Evolutionary conservation across 768 basidiomycete genomes (phyloP).

Genomic region (Tremella fuciformis): DNA sequence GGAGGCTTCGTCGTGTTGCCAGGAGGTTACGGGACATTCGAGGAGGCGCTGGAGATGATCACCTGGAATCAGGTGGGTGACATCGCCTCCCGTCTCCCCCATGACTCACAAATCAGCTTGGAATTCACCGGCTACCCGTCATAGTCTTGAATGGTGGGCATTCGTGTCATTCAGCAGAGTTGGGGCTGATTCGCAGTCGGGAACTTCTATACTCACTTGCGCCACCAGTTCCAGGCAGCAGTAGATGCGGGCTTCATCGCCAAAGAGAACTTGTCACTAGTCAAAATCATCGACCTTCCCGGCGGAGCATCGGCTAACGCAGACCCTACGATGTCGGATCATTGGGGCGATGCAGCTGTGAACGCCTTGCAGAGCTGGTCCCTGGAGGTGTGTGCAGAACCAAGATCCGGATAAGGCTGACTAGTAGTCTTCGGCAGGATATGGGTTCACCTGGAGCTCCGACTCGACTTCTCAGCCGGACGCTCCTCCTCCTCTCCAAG

Average conservation of each 20-base stretch:
- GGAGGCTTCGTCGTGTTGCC: constrained; percentile 83
- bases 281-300: constrained; percentile 66
- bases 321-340: constrained; percentile 22
- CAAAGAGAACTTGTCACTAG: constrained; percentile 61
- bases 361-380: constrained; percentile 42
- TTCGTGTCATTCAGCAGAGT: too few species aligned
- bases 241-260: constrained; percentile 72
- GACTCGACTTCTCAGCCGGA: too few species aligned
- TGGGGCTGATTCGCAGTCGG: constrained; percentile 55
- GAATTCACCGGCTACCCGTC: constrained; percentile 61
- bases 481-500: background rate
- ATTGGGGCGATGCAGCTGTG: constrained; percentile 47
- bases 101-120: constrained; percentile 19
- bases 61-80: constrained; percentile 94
- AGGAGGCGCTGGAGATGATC: constrained; percentile 91
- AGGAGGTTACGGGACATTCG: constrained; percentile 92
- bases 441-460: constrained; percentile 34
- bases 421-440: constrained; percentile 34
- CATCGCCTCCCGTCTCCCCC: constrained; percentile 37
- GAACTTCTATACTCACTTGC: constrained; percentile 78
- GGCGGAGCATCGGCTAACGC: constrained; percentile 27
- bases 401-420: background rate
- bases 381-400: constrained; percentile 33
- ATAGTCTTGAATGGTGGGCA: constrained; percentile 66
- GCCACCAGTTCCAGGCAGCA: constrained; percentile 66